Base-by-base conservation (phyloP, 441 rosid species). In the Brassica balearica region DNA sequence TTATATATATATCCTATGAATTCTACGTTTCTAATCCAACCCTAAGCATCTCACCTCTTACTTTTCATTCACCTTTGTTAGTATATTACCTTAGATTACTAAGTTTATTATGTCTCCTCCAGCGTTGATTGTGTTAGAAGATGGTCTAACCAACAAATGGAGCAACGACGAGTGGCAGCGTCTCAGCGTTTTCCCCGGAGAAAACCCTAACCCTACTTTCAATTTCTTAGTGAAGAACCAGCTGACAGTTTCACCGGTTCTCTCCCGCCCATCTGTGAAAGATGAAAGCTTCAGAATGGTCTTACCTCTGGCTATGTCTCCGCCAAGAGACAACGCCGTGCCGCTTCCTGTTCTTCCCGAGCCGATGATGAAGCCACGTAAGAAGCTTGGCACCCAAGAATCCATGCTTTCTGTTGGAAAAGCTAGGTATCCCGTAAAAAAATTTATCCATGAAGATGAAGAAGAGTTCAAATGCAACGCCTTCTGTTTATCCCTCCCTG, bases 391-490 rank as follows among this genome's bases (percentile, higher is more conserved):
- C 77, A 48, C 55, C 19, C 84, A 77, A 32, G 81, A 61, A 1
- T n/a, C 51, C n/a, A 70, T 72, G 53, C 27, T 61, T 60, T 71
- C 67, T 66, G 1, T 46, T 46, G 59, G 74, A 67, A 80, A 72
- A 71, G 5, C 74, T 67, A 23, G 74, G 34, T 67, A 15, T 66
- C 65, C 81, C 0, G 48, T 41, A 68, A 81, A 77, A 77, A 81
- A 17, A 4, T 41, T 53, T 7, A 55, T 68, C 75, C 51, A 69
- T 23, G 81, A 64, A 0, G 87, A 87, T 11, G 86, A 68, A n/a
- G 87, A 89, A n/a, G 85, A 89, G 19, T 89, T 92, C 83, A 90
- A 88, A 78, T 94, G 98, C 70, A 78, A 88, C 12, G 91, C 90
- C 11, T 90, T 91, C 62, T 92, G 98, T 87, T 73, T 92, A 84